Evolutionary conservation across 352 stramenopile species (phyloP).

Genomic region (Aphanomyces euteiches): DNA sequence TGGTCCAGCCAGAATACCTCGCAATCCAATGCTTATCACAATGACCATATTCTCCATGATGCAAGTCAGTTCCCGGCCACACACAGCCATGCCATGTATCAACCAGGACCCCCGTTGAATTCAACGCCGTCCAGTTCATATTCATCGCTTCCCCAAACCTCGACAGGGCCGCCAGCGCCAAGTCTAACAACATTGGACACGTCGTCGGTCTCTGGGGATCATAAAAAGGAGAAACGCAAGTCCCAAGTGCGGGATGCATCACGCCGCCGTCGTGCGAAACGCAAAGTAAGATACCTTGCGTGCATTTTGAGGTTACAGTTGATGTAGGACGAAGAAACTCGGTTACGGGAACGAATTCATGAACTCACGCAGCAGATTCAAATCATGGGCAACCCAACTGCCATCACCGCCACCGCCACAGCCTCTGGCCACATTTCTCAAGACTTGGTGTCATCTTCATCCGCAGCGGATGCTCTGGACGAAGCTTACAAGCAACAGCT

Average conservation of each 20-base stretch:
- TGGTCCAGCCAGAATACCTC: too few relatives aligned
- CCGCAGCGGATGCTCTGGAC: slow-evolving; percentile 69
- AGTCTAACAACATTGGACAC: neutral
- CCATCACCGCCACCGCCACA: neutral
- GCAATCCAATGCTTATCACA: too few relatives aligned
- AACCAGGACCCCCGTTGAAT: too few relatives aligned
- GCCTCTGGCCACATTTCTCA: neutral
- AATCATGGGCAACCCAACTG: slow-evolving; percentile 53
- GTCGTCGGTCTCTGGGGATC: slow-evolving; percentile 35
- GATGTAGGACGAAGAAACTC: slow-evolving; percentile 62
- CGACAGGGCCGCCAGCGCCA: too few relatives aligned
- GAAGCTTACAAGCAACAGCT: slow-evolving; percentile 83
- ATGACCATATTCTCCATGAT: too few relatives aligned
- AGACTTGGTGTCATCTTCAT: slow-evolving; percentile 40
- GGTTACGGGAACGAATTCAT: slow-evolving; percentile 70
- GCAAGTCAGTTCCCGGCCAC: too few relatives aligned
- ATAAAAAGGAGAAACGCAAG: slow-evolving; percentile 75
- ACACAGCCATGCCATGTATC: too few relatives aligned
- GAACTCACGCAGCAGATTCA: slow-evolving; percentile 81
- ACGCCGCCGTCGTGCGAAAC: slow-evolving; percentile 73
- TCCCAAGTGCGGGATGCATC: slow-evolving; percentile 78
- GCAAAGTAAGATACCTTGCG: slow-evolving; percentile 38
- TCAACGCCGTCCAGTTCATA: too few relatives aligned
- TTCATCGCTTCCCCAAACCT: too few relatives aligned
- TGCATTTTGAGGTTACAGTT: neutral